Conservation (phyloP, 805 yeast species). For the Ogataea pini region DNA sequence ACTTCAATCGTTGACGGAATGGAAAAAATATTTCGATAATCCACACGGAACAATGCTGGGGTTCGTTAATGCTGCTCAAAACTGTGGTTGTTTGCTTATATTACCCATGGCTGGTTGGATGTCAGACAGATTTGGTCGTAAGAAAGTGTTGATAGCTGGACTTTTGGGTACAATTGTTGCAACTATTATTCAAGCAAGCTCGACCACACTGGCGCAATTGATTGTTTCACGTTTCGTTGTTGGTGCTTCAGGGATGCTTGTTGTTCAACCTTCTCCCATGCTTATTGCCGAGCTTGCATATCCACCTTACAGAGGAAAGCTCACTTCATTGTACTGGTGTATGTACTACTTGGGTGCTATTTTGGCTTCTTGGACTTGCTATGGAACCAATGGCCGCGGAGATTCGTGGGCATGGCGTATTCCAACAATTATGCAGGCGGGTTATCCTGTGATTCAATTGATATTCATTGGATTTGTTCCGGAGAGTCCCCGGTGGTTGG, state of each 20-base stretch:
- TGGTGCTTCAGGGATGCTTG: conserved; percentile 48
- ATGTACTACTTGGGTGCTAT: conserved; percentile 48
- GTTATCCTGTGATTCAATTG: conserved; percentile 45
- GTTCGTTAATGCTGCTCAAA: conserved; percentile 38
- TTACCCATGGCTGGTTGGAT: conserved; percentile 35
- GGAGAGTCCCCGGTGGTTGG: conserved; percentile 46
- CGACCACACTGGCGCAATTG: conserved; percentile 38
- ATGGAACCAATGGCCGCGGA: conserved; percentile 38
- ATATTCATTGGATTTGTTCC: conserved; percentile 40
- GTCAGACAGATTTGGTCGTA: conserved; percentile 57
- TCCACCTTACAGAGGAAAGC: conserved; percentile 45
- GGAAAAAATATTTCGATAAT: conserved; percentile 37
- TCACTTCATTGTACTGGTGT: conserved; percentile 50
- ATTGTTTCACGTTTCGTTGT: conserved; percentile 47
- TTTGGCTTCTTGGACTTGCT: conserved; percentile 49
- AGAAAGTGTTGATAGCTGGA: conserved; percentile 54
- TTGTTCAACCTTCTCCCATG: conserved; percentile 47
- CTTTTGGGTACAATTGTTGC: conserved; percentile 55
- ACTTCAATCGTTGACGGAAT: conserved; percentile 41
- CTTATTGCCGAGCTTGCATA: conserved; percentile 51
- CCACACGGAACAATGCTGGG: conserved; percentile 39
- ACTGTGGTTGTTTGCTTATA: conserved; percentile 39
- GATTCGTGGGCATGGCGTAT: conserved; percentile 52
- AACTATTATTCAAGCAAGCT: conserved; percentile 51
- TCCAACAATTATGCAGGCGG: conserved; percentile 53